Evolutionary conservation across 2,329 filamentous ascomycete genomes (phyloP), one percentile per base, ranked within the genome.

Genomic region (Alternaria arbusti): DNA sequence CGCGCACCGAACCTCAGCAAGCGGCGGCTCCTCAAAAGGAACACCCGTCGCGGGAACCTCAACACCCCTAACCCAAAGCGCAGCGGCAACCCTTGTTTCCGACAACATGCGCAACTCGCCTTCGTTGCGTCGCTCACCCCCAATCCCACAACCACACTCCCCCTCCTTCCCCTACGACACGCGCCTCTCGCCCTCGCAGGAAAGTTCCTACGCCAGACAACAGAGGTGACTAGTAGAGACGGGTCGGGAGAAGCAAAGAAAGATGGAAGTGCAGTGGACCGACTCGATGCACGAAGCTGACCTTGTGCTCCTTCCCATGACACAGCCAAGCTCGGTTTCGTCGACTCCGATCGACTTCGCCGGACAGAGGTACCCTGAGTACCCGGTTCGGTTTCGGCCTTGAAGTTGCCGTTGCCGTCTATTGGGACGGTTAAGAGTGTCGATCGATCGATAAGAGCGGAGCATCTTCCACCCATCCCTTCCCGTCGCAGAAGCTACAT

Each of bases 211-310:
- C 65, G 59, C 54, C 5, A 59, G 69, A 36, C 70, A 70, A 58
- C 71, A 72, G 26, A 70, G 70, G 67, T 78, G 77, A 79, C 77
- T 73, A 59, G 65, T 69, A 63, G 72, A 73, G 69, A 70, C 70
- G 74, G 76, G 74, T 52, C 69, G 67, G 67, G 76, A 76, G 54
- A 71, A 72, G 57, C 56, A 71, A 64, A 72, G 76, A 50, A 78
- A 74, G 63, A 77, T 79, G 76, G 72, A 77, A 56, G 77, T 79
- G 12, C 72, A 78, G 63, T 79, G 76, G 76, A 75, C 74, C 9
- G 73, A 73, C 25, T 70, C 75, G 11, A 74, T 76, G 52, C 66
- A 73, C 26, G 76, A 79, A 64, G 77, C 77, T 13, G 70, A 79
- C 28, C 68, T 78, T 28, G 72, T 77, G 30, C 72, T 79, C 36